A percentile compares a stretch with the other conserved stretches of the same genome.
Evolutionary conservation across 1,284 basidiomycete species (phyloP).

Genomic region (Neonothopanus nambi): DNA sequence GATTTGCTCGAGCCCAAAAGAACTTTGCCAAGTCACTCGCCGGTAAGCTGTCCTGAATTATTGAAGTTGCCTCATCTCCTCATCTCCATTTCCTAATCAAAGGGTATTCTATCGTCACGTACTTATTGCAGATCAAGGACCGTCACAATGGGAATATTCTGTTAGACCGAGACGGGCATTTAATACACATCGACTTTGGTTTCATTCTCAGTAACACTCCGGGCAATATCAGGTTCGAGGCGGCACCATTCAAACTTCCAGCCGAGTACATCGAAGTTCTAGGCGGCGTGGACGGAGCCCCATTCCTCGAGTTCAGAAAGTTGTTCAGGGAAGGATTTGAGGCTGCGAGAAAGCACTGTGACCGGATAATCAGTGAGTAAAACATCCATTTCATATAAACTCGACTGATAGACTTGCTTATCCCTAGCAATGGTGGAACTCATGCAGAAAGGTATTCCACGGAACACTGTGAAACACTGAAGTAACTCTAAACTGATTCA

Average conservation of each 20-base stretch:
- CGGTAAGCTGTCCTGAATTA: slow-evolving; percentile 44
- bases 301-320: slow-evolving; percentile 84
- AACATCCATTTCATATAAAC: neutral
- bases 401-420: neutral
- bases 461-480: neutral
- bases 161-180: slow-evolving; percentile 91
- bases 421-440: slow-evolving; percentile 18
- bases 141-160: slow-evolving; percentile 99
- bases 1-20: slow-evolving; percentile 82
- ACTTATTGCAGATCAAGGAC: slow-evolving; percentile 97
- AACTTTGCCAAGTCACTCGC: slow-evolving; percentile 96
- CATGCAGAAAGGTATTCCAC: slow-evolving; percentile 19
- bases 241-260: slow-evolving; percentile 96
- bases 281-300: slow-evolving; percentile 79
- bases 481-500: neutral
- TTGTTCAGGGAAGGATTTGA: slow-evolving; percentile 95
- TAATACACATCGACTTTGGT: slow-evolving; percentile 97
- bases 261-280: slow-evolving; percentile 96
- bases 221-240: slow-evolving; percentile 97
- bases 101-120: slow-evolving; percentile 95
- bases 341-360: slow-evolving; percentile 93
- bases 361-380: slow-evolving; percentile 90
- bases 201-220: slow-evolving; percentile 98
- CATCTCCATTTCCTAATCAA: neutral
- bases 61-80: neutral